Percentiles rank a stretch among this genome's conserved stretches.
Conservation (phyloP, 2,329 filamentous ascomycete species). For the Aspergillus chevalieri region DNA sequence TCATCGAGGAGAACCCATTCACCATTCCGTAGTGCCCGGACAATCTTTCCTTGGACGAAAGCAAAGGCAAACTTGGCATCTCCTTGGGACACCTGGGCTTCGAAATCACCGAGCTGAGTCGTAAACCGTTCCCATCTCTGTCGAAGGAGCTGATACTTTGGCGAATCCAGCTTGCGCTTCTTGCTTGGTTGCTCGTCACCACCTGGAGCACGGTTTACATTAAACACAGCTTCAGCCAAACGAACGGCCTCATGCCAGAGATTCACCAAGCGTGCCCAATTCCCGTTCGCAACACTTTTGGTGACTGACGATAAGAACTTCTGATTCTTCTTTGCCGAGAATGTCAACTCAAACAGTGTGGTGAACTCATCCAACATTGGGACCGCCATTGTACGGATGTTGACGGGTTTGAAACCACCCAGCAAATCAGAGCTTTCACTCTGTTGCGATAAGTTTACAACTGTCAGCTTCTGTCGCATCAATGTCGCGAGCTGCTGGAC, state of each 20-base stretch:
- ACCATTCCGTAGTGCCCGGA: conserved; percentile 91
- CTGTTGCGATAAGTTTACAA: conserved; percentile 95
- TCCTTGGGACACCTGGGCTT: conserved; percentile 65
- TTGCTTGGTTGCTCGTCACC: conserved; percentile 61
- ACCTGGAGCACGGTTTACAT: conserved; percentile 45
- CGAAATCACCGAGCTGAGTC: conserved; percentile 67
- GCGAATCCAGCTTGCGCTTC: conserved; percentile 57
- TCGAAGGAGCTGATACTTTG: conserved; percentile 50
- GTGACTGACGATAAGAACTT: conserved; percentile 75
- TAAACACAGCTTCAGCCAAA: conserved; percentile 71
- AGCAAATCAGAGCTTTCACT: conserved; percentile 94
- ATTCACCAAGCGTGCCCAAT: conserved; percentile 81
- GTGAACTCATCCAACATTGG: conserved; percentile 93
- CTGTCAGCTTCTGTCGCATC: conserved; percentile 78
- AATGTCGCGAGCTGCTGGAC: conserved; percentile 85
- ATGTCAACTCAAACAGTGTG: conserved; percentile 78
- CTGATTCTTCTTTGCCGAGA: conserved; percentile 80
- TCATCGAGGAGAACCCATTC: conserved; percentile 97
- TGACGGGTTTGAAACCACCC: conserved; percentile 94
- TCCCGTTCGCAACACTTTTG: conserved; percentile 71
- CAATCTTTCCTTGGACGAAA: conserved; percentile 91
- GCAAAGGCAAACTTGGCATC: conserved; percentile 83
- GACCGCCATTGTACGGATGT: conserved; percentile 76
- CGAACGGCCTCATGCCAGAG: conserved; percentile 84
- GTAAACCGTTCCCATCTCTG: conserved; percentile 78